Evolutionary conservation across 176 grass and related monocot genomes (phyloP).

Genomic region (Aegilops longissima): DNA sequence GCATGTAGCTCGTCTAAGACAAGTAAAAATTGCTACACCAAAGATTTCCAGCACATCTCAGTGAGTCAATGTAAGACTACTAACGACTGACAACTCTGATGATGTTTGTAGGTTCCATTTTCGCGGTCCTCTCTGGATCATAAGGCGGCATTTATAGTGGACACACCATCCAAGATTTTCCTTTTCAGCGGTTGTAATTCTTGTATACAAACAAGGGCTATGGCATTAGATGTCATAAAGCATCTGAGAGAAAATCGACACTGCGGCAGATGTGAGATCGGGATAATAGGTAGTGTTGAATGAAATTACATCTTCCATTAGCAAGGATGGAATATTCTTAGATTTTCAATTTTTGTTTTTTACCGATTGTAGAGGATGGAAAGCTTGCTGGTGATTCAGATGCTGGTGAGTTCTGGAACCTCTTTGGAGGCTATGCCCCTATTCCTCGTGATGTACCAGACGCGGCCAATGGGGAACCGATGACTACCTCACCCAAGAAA

Average conservation of each 20-base stretch:
- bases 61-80: background rate
- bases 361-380: conserved; percentile 59
- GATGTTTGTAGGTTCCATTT: conserved; percentile 52
- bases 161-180: conserved; percentile 69
- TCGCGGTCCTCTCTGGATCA: conserved; percentile 64
- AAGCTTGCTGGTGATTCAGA: conserved; percentile 76
- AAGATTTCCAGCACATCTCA: background rate
- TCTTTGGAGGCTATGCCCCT: conserved; percentile 79
- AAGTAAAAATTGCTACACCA: conserved; percentile 45
- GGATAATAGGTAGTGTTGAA: conserved; percentile 54
- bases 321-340: conserved; percentile 1
- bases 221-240: conserved; percentile 80
- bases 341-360: background rate
- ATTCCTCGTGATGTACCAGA: conserved; percentile 55
- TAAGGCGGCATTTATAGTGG: conserved; percentile 72
- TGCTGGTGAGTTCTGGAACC: conserved; percentile 81
- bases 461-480: background rate
- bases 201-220: conserved; percentile 67
- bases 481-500: conserved; percentile 27
- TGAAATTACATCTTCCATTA: conserved; percentile 2
- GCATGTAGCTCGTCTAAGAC: conserved; percentile 69
- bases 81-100: background rate
- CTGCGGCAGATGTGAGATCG: conserved; percentile 64
- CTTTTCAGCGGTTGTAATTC: conserved; percentile 84
- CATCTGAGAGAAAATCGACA: conserved; percentile 75